Percentiles rank a stretch among this genome's conserved stretches.
phyloP scores from a whole-genome alignment of 345 rosid species.

The Schrenkiella parvula region DNA sequence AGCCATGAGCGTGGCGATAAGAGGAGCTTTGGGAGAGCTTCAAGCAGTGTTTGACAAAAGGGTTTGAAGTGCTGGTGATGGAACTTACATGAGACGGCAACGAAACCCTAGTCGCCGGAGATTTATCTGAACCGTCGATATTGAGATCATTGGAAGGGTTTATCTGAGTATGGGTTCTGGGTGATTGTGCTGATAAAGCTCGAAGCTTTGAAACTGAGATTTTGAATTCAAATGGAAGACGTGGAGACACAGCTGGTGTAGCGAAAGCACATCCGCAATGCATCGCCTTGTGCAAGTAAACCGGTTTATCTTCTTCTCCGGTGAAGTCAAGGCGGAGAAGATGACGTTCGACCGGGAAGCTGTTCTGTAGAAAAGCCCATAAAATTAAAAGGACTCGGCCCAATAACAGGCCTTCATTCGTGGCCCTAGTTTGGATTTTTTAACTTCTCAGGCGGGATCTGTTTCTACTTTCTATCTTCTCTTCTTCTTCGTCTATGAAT shows the following conservation, averaged over 20 bases:
- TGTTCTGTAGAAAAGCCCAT: conserved; percentile 10
- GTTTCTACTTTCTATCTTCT: background rate
- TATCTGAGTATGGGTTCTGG: conserved; percentile 20
- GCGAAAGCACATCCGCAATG: conserved; percentile 26
- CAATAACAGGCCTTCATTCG: background rate
- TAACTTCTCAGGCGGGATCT: background rate
- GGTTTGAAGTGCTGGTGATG: conserved; percentile 71
- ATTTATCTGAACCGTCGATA: conserved; percentile 3
- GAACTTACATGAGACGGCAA: conserved; percentile 48
- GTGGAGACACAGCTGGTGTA: conserved; percentile 5
- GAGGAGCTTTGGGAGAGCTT: conserved; percentile 78
- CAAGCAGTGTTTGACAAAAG: conserved; percentile 84
- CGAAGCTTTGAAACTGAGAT: conserved; percentile 4
- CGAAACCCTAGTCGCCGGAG: conserved; percentile 8
- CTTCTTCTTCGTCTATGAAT: background rate
- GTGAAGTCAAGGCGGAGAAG: conserved; percentile 25
- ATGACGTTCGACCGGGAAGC: conserved; percentile 2
- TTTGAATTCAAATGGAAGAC: conserved; percentile 19
- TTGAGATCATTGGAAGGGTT: background rate
- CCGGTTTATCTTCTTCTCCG: conserved; percentile 18
- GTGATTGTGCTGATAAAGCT: conserved; percentile 21
- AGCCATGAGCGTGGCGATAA: conserved; percentile 74
- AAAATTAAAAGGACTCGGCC: background rate
- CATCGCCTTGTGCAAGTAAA: conserved; percentile 31
- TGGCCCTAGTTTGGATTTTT: no score